A percentile compares a stretch with the other conserved stretches of the same genome.
Evolutionary conservation across 2,329 filamentous ascomycete genomes (phyloP).

Genomic region (Delphinella strobiligena): DNA sequence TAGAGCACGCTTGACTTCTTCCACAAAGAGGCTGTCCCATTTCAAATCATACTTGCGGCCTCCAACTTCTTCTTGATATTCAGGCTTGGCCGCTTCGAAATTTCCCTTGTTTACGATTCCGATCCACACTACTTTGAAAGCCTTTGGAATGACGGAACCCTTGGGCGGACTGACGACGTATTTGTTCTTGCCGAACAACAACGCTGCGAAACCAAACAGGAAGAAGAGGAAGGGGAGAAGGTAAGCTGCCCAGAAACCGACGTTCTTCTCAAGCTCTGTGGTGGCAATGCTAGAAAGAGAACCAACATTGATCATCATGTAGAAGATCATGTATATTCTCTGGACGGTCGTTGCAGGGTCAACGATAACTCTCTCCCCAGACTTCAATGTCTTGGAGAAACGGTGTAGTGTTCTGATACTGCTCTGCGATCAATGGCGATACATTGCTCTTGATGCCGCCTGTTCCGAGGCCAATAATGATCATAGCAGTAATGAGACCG

Average conservation of each 20-base stretch:
- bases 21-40: constrained; percentile 61
- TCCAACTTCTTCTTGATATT: constrained; percentile 45
- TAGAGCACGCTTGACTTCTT: constrained; percentile 56
- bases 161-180: constrained; percentile 39
- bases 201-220: constrained; percentile 45
- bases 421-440: constrained; percentile 36
- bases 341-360: constrained; percentile 36
- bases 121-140: constrained; percentile 50
- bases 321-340: constrained; percentile 51
- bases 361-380: constrained; percentile 33
- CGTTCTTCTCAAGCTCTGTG: constrained; percentile 53
- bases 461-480: constrained; percentile 63
- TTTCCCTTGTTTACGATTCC: constrained; percentile 37
- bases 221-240: constrained; percentile 52
- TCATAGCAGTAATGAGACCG: constrained; percentile 50
- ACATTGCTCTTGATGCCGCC: constrained; percentile 78
- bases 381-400: constrained; percentile 28
- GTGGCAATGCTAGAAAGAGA: constrained; percentile 53
- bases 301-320: constrained; percentile 62
- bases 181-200: constrained; percentile 26
- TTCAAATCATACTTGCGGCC: constrained; percentile 29
- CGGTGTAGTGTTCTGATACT: constrained; percentile 30
- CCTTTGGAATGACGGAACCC: constrained; percentile 53
- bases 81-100: constrained; percentile 54
- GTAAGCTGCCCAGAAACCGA: constrained; percentile 56